Percentiles rank a stretch among this genome's conserved stretches.
phyloP scores from a whole-genome alignment of 108 stramenopile genomes.

The Conticribra weissflogii region DNA sequence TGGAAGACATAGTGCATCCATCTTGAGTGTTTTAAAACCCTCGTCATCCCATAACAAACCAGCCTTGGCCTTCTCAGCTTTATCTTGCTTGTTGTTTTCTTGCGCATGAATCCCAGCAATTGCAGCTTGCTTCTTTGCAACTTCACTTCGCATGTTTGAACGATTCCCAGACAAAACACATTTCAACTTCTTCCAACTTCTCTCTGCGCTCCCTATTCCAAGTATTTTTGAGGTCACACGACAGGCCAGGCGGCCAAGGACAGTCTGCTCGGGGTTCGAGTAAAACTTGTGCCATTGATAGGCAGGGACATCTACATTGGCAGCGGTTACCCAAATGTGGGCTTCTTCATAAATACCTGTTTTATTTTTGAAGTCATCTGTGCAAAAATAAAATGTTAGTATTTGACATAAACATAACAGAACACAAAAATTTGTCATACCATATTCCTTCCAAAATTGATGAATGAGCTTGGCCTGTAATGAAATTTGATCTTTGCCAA shows the following conservation, averaged over 20 bases:
- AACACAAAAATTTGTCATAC: too few relatives aligned
- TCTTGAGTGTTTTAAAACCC: not conserved
- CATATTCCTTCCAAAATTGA: conserved; percentile 5
- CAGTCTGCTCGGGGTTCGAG: not conserved
- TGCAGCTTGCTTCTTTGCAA: too few relatives aligned
- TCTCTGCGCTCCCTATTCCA: not conserved
- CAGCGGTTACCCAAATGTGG: conserved; percentile 17
- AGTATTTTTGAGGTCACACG: not conserved
- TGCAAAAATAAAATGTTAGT: too few relatives aligned
- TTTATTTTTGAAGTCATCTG: conserved; percentile 7
- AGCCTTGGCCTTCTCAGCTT: not conserved
- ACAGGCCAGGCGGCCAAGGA: not conserved
- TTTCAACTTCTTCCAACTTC: not conserved
- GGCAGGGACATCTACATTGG: not conserved
- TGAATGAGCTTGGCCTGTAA: conserved; percentile 1
- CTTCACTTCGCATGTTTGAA: too few relatives aligned
- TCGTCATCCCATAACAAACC: not conserved
- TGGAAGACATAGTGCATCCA: not conserved
- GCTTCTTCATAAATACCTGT: not conserved
- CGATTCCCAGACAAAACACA: not conserved
- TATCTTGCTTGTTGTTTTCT: not conserved
- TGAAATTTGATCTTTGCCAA: not conserved
- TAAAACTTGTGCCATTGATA: not conserved
- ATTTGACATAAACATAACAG: too few relatives aligned
- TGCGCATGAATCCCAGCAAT: too few relatives aligned